phyloP scores from a whole-genome alignment of 257 asterid genomes.

The Dorcoceras hygrometricum region DNA sequence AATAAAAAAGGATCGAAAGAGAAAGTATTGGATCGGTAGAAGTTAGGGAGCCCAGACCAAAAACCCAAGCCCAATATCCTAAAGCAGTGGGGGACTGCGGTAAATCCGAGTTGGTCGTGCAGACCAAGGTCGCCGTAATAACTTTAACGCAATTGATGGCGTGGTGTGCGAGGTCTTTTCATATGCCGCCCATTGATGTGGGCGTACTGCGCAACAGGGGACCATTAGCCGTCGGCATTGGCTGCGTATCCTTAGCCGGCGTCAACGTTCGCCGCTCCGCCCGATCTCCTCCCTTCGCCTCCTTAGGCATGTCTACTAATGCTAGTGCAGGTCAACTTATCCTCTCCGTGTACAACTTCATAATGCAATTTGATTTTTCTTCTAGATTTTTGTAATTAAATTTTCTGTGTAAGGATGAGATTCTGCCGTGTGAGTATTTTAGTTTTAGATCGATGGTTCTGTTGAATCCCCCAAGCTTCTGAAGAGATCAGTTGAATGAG shows the following conservation, averaged over 20 bases:
- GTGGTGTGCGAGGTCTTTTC: constrained; percentile 70
- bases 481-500: neutral
- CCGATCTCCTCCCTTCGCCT: constrained; percentile 62
- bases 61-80: neutral
- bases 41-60: too few relatives aligned
- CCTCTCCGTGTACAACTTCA: neutral
- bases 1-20: too few relatives aligned
- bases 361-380: neutral
- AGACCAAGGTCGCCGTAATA: neutral
- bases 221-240: constrained; percentile 48
- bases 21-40: too few relatives aligned
- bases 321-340: constrained; percentile 37
- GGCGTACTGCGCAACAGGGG: constrained; percentile 45
- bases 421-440: constrained; percentile 2
- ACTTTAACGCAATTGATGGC: constrained; percentile 50
- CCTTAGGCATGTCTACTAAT: constrained; percentile 49
- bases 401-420: constrained; percentile 6
- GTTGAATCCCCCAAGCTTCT: neutral
- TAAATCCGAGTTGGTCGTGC: neutral
- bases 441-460: neutral
- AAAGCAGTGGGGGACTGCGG: neutral
- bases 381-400: neutral
- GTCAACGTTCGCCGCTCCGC: constrained; percentile 44
- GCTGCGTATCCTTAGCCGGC: constrained; percentile 60
- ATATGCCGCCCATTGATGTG: constrained; percentile 62